Conservation (phyloP, 2,329 filamentous ascomycete species). For the Cordyceps fumosorosea region DNA sequence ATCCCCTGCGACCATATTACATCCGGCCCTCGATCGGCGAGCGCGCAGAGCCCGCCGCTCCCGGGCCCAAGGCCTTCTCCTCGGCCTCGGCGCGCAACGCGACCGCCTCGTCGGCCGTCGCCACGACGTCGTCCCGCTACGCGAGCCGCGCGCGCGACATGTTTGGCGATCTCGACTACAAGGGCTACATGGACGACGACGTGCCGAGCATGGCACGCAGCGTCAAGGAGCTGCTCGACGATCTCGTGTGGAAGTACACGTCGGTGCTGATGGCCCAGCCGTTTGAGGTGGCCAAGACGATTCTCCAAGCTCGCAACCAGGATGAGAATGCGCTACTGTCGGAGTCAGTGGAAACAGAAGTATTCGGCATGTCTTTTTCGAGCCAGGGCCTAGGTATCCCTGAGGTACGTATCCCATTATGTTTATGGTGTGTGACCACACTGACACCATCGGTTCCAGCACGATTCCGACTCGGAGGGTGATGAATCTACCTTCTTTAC, state of each 20-base stretch:
- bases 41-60: constrained; percentile 30
- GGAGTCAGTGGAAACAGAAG: constrained; percentile 19
- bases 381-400: constrained; percentile 29
- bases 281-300: constrained; percentile 93
- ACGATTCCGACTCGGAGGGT: constrained; percentile 60
- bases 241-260: constrained; percentile 86
- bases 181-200: constrained; percentile 72
- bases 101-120: constrained; percentile 25
- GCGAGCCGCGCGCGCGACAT: constrained; percentile 71
- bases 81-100: constrained; percentile 34
- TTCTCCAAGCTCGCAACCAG: constrained; percentile 69
- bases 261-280: constrained; percentile 86
- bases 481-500: constrained; percentile 86
- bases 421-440: not conserved
- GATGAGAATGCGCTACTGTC: constrained; percentile 36
- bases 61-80: constrained; percentile 39
- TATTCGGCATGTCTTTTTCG: constrained; percentile 23
- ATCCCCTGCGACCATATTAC: constrained; percentile 66
- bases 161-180: constrained; percentile 86
- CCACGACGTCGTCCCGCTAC: constrained; percentile 34
- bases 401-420: constrained; percentile 24
- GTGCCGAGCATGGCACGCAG: constrained; percentile 70
- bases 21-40: constrained; percentile 53
- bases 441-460: constrained; percentile 16
- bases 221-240: constrained; percentile 70